Base-by-base conservation (phyloP, 805 yeast species). In the Monosporozyma unispora region DNA sequence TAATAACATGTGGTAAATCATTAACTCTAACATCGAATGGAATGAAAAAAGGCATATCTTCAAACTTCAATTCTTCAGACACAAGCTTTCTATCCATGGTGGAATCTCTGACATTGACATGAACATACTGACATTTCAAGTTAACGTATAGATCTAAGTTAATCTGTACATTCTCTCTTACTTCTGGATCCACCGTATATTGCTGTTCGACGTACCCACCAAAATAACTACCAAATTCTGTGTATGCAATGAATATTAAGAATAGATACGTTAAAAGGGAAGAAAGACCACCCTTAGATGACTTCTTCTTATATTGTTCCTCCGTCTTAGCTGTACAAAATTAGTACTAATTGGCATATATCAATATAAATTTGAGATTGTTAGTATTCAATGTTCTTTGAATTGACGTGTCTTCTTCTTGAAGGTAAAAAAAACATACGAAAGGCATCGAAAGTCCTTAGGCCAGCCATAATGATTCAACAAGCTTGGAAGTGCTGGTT, bases 141-240 rank as follows among this genome's bases (percentile, higher is more conserved):
- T 83, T 82, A 44, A 93, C 84, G 25, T 84, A 74, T 56, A 93
- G 63, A 63, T 90, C 97, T 50, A 93, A 45, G 61, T 93, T 90
- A 44, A 93, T 74, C 42, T 75, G 76, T 49, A 89, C 75, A 31
- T 76, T 76, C 50, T 77, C 77, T n/a, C 66, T 68, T 14, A 87
- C 68, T 3, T 71, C 69, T 33, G 74, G 72, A 59, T 87, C 95
- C 4, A 93, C 95, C 3, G 75, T 70, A 64, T 87, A 93, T 56
- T 82, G 86, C 55, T 83, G 85, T 58, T 82, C 88, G 7, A 84
- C 76, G 50, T 75, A 76, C 2, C 97, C 97, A 48, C 93, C 96
- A 50, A 90, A 71, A 62, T 76, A 87, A 12, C 85, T 83, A 7
- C 97, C 96, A 27, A 89, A 68, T 62, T 90, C 95, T 12, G 87